These are phyloP conservation scores for Pseudocercospora vitis DNA, from an alignment of 2,329 filamentous ascomycete genomes.

Conservation along the genomic window DNA sequence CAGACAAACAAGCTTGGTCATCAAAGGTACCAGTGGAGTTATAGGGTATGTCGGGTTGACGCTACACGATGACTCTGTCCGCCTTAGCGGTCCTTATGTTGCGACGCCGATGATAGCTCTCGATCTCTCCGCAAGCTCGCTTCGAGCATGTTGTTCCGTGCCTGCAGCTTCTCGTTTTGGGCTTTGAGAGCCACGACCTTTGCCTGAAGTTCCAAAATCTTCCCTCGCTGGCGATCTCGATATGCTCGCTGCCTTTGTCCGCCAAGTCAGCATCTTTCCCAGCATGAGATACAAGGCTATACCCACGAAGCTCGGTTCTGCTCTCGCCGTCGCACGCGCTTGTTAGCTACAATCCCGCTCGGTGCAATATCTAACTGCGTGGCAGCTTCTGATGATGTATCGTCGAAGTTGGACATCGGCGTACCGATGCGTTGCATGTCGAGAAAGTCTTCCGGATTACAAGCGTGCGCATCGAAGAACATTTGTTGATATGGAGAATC, in stretches of 20 bases:
- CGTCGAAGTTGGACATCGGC: not conserved
- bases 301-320: conserved; percentile 10
- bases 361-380: not conserved
- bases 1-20: too few species aligned
- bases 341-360: not conserved
- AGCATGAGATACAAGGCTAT: not conserved
- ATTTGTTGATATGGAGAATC: not conserved
- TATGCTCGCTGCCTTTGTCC: conserved; percentile 11
- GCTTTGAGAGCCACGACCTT: conserved; percentile 10
- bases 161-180: conserved; percentile 13
- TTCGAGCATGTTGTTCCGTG: conserved; percentile 15
- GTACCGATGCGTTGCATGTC: conserved; percentile 14
- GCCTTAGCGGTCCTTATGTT: not conserved
- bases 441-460: conserved; percentile 9
- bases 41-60: not conserved
- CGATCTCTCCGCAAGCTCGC: not conserved
- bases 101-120: not conserved
- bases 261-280: not conserved
- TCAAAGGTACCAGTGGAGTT: too few species aligned
- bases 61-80: not conserved
- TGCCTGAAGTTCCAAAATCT: conserved; percentile 14
- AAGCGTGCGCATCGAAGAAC: not conserved
- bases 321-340: not conserved
- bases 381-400: not conserved
- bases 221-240: conserved; percentile 16